A percentile compares a stretch with the other conserved stretches of the same genome.
phyloP scores from a whole-genome alignment of 306 rosid genomes.

The Begonia fuchsioides region DNA sequence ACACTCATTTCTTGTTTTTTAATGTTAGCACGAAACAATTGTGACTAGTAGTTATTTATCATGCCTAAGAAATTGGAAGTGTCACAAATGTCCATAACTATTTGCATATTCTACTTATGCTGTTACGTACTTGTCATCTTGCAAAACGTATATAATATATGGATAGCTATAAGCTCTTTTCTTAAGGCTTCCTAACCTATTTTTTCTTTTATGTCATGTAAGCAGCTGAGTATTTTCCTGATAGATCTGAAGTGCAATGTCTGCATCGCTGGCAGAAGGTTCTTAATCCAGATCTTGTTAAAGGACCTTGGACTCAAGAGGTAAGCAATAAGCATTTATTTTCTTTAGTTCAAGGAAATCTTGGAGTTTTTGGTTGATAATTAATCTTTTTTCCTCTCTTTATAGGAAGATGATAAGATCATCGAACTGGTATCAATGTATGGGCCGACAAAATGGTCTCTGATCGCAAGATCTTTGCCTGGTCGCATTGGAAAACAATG shows the following conservation, averaged over 20 bases:
- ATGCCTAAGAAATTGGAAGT: too few species aligned
- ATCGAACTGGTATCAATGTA: slow-evolving; percentile 59
- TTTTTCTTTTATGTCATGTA: not conserved
- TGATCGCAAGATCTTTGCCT: slow-evolving; percentile 86
- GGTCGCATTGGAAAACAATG: slow-evolving; percentile 99
- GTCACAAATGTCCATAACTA: too few species aligned
- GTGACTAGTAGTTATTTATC: too few species aligned
- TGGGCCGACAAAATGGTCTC: slow-evolving; percentile 95
- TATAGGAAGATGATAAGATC: slow-evolving; percentile 87
- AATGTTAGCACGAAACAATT: too few species aligned
- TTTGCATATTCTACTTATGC: too few species aligned
- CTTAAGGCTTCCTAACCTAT: too few species aligned
- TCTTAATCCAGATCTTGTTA: slow-evolving; percentile 92
- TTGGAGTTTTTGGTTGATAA: slow-evolving; percentile 12
- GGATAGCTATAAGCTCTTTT: too few species aligned
- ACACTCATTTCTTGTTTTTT: too few species aligned
- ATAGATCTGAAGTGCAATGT: slow-evolving; percentile 97
- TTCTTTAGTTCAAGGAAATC: slow-evolving; percentile 4
- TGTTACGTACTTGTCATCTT: too few species aligned
- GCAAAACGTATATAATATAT: too few species aligned
- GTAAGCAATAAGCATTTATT: slow-evolving; percentile 23
- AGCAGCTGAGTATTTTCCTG: slow-evolving; percentile 86
- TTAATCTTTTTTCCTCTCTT: slow-evolving; percentile 1
- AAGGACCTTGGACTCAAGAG: slow-evolving; percentile 98
- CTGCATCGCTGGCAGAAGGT: slow-evolving; percentile 99